Evolutionary conservation across 2,329 filamentous ascomycete species (phyloP).

Genomic region (Lasiodiplodia citricola): DNA sequence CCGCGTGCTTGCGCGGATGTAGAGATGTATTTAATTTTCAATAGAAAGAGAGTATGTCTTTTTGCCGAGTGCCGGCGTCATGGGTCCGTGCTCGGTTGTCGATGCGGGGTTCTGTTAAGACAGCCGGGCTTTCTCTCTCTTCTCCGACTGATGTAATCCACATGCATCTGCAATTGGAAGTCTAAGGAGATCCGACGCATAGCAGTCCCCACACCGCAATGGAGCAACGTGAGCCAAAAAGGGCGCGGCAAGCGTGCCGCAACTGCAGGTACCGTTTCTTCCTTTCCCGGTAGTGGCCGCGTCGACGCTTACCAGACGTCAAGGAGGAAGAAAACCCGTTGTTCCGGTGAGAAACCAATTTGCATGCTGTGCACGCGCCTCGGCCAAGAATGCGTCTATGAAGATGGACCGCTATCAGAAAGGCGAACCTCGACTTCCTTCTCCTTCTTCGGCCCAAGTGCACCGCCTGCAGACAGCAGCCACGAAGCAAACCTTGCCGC

Average conservation of each 20-base stretch:
- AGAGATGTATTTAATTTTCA: not conserved
- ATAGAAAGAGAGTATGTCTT: no score
- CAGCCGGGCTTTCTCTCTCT: no score
- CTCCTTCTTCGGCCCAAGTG: not conserved
- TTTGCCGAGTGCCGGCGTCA: not conserved
- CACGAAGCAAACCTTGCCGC: not conserved
- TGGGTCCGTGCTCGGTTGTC: not conserved
- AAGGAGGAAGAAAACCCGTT: slow-evolving; percentile 29
- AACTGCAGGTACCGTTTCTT: slow-evolving; percentile 25
- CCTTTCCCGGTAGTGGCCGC: not conserved
- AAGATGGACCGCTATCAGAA: slow-evolving; percentile 10
- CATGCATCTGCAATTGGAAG: no score
- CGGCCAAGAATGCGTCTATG: slow-evolving; percentile 26
- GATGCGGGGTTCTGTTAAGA: not conserved
- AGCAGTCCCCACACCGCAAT: not conserved
- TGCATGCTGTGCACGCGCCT: slow-evolving; percentile 28
- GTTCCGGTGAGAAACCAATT: slow-evolving; percentile 27
- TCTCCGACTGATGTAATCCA: not conserved
- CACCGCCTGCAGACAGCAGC: not conserved
- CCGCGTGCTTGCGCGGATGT: slow-evolving; percentile 35
- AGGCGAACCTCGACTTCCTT: not conserved
- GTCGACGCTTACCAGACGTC: not conserved
- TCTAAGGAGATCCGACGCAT: no score
- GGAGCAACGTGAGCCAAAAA: slow-evolving; percentile 27
- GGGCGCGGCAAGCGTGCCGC: slow-evolving; percentile 28